Conservation (phyloP, 768 basidiomycete species). For the Termitomyces sp. region DNA sequence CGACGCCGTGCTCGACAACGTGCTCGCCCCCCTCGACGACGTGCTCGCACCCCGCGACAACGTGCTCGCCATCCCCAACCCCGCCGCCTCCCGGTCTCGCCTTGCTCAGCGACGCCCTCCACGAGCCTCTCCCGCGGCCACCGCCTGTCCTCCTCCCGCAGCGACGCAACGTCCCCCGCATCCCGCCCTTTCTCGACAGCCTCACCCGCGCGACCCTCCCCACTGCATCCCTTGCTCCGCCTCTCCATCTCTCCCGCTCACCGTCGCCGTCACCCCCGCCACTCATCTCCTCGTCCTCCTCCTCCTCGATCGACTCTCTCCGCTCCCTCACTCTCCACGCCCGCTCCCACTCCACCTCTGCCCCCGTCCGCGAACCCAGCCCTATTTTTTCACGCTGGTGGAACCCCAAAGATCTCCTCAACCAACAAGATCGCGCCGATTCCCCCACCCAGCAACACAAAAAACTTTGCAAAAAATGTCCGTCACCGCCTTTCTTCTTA, state of each 20-base stretch:
- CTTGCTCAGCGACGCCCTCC: conserved; percentile 42
- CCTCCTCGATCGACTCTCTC: conserved; percentile 56
- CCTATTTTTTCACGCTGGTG: conserved; percentile 42
- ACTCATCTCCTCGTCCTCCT: conserved; percentile 36
- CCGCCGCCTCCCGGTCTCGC: conserved; percentile 37
- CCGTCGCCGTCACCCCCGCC: conserved; percentile 27
- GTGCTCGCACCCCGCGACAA: not conserved
- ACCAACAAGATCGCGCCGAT: conserved; percentile 50
- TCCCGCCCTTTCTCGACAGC: conserved; percentile 50
- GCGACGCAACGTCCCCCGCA: conserved; percentile 21
- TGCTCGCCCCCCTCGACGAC: conserved; percentile 14
- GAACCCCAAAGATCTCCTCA: conserved; percentile 48
- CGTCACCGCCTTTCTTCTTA: conserved; percentile 22
- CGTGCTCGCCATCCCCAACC: conserved; percentile 22
- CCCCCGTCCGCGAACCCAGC: conserved; percentile 5
- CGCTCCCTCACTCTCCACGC: conserved; percentile 35
- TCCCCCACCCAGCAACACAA: conserved; percentile 43
- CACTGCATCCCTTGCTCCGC: conserved; percentile 52
- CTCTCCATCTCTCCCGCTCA: conserved; percentile 19
- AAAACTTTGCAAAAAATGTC: conserved; percentile 58
- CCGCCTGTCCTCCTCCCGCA: conserved; percentile 29
- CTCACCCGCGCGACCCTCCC: conserved; percentile 62
- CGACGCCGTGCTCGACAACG: conserved; percentile 28
- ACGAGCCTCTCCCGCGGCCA: conserved; percentile 38
- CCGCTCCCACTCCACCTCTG: conserved; percentile 10